Evolutionary conservation across 768 basidiomycete genomes (phyloP).

Genomic region (Collybia mongolica): DNA sequence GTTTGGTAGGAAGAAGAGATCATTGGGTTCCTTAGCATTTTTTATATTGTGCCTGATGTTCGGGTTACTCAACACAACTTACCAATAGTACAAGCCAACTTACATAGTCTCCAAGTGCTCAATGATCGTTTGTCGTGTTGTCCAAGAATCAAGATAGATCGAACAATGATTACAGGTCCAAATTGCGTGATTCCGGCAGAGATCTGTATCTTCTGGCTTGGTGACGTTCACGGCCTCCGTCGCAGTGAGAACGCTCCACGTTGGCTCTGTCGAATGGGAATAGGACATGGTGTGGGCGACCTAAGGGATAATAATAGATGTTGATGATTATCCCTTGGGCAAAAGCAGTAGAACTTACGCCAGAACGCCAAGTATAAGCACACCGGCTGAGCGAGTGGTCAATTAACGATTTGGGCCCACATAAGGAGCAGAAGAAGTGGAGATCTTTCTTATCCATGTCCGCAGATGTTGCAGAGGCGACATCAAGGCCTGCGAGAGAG

Average conservation of each 20-base stretch:
- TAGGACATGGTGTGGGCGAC: not conserved
- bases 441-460: constrained; percentile 6
- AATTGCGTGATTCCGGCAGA: not conserved
- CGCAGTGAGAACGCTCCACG: not conserved
- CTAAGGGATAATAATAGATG: not conserved
- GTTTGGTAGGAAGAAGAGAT: not conserved
- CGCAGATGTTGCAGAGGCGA: not conserved
- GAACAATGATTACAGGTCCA: constrained; percentile 10
- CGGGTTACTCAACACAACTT: not conserved
- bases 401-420: too few relatives aligned
- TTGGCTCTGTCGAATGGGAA: not conserved
- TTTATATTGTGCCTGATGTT: not conserved
- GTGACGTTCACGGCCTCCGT: not conserved
- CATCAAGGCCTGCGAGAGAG: constrained; percentile 5
- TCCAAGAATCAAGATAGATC: not conserved
- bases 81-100: not conserved
- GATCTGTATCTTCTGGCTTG: not conserved
- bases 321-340: not conserved
- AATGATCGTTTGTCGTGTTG: not conserved
- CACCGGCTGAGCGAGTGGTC: not conserved
- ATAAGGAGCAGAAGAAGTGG: constrained; percentile 7
- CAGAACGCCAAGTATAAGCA: constrained; percentile 10
- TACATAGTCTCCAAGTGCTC: not conserved
- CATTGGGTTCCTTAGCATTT: not conserved
- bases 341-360: constrained; percentile 3